Base-by-base conservation (phyloP, 176 grass and related monocot genomes). In the sorghum (Sorghum bicolor) region DNA sequence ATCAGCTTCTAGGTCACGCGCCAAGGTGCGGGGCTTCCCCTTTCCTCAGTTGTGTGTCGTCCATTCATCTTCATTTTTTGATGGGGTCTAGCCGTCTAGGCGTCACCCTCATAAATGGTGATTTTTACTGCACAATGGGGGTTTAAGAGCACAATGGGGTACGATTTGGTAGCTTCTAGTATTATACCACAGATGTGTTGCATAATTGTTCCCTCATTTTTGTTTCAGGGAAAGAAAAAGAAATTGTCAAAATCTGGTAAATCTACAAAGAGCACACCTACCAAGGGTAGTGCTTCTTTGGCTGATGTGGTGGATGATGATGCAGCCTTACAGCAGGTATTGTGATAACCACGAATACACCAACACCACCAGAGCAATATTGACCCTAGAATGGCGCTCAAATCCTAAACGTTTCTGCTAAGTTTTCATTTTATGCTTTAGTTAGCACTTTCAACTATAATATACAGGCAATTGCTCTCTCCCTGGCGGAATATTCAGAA, bases 401-500 rank as follows among this genome's bases (percentile, higher is more conserved):
- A 58, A 86, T 41, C 25, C 15, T 82, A 64, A 25, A 40, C 8
- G 12, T 1, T 22, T 72, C 26, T 25, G 53, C 20, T 62, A 68
- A 40, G 25, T 80, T 75, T 63, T 63, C 9, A 41, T 33, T 19
- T 8, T 76, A 40, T 61, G n/a, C 2, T 61, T 14, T 17, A 3
- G 16, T 68, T 4, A 77, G 65, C 30, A 24, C 64, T 57, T 41
- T 60, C 74, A 48, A 70, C 79, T 70, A 40, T 48, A 32, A 80
- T 77, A 58, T 88, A 44, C 82, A 98, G 96, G 96, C 96, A 20
- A 95, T 96, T 87, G 93, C 89, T 80, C 87, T 98, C 43, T 95
- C 93, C 81, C 32, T 95, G 39, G 85, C 39, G 67, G 88, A 76
- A 65, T 26, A 77, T 82, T 77, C 72, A 41, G 84, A 86, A 48